Conservation (phyloP, 345 rosid species). For the Arabidopsis arenosa region DNA sequence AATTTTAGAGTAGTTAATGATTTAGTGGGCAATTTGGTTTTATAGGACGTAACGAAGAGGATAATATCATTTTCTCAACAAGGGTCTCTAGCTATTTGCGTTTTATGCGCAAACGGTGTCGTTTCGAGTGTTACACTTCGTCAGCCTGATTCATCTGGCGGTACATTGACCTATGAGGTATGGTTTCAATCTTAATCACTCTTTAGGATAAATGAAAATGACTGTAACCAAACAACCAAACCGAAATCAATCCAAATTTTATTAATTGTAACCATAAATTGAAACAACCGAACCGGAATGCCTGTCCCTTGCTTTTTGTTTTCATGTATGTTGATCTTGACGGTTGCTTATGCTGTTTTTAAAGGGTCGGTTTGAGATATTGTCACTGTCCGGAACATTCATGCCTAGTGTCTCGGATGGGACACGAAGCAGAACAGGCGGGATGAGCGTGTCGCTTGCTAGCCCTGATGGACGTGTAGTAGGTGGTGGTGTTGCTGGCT, state of each 20-base stretch:
- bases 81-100: slow-evolving; percentile 84
- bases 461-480: slow-evolving; percentile 96
- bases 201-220: background rate
- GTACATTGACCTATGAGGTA: slow-evolving; percentile 97
- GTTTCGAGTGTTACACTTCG: slow-evolving; percentile 92
- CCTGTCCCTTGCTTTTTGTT: background rate
- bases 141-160: slow-evolving; percentile 94
- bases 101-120: slow-evolving; percentile 89
- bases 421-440: slow-evolving; percentile 83
- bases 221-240: background rate
- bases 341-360: slow-evolving; percentile 6
- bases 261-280: background rate
- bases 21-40: slow-evolving; percentile 26
- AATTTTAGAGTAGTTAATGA: background rate
- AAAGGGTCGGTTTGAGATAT: slow-evolving; percentile 94
- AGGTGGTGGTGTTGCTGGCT: slow-evolving; percentile 94
- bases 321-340: slow-evolving; percentile 18
- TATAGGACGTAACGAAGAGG: slow-evolving; percentile 88
- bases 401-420: slow-evolving; percentile 86
- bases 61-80: slow-evolving; percentile 96
- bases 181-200: background rate
- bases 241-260: background rate
- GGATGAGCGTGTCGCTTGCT: slow-evolving; percentile 90
- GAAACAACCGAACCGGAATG: background rate
- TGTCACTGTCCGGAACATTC: slow-evolving; percentile 93